A percentile compares a stretch with the other conserved stretches of the same genome.
phyloP scores from a whole-genome alignment of 1,284 basidiomycete genomes.

The Golubevia sp. region DNA sequence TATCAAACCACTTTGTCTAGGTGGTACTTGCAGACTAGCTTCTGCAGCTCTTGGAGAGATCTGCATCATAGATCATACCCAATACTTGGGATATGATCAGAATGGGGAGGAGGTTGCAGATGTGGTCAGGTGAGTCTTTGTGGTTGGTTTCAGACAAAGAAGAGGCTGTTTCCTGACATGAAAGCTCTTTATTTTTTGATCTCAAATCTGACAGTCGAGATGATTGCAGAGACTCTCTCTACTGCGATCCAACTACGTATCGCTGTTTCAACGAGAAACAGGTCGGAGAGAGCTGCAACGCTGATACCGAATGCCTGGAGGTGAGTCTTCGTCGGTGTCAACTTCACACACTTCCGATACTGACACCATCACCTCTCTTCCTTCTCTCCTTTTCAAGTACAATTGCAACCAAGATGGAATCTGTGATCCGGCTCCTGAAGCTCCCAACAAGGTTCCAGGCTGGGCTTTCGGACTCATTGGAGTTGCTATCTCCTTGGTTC shows the following conservation, averaged over 20 bases:
- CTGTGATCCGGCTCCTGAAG: constrained; percentile 9
- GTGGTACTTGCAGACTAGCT: constrained; percentile 7
- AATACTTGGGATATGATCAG: constrained; percentile 15
- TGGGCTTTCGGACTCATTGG: constrained; percentile 13
- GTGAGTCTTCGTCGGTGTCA: constrained; percentile 2
- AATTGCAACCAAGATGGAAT: constrained; percentile 8
- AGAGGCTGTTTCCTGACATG: neutral
- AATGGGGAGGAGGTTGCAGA: constrained; percentile 10
- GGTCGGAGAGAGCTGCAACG: constrained; percentile 3
- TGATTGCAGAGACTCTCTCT: constrained; percentile 10
- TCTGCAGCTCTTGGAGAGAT: neutral
- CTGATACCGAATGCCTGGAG: constrained; percentile 12
- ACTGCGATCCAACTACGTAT: constrained; percentile 8
- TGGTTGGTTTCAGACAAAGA: no score
- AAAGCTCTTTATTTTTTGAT: neutral
- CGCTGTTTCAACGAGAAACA: constrained; percentile 7
- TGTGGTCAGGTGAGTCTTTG: constrained; percentile 11
- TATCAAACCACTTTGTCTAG: constrained; percentile 7
- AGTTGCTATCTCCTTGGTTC: constrained; percentile 5
- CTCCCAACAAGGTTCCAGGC: constrained; percentile 6
- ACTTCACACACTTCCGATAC: no score
- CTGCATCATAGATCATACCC: constrained; percentile 15
- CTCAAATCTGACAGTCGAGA: constrained; percentile 6
- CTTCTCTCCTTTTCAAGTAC: constrained; percentile 1
- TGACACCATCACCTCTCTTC: no score